phyloP scores from a whole-genome alignment of 139 green algal species.

The Trebouxia sp. region DNA sequence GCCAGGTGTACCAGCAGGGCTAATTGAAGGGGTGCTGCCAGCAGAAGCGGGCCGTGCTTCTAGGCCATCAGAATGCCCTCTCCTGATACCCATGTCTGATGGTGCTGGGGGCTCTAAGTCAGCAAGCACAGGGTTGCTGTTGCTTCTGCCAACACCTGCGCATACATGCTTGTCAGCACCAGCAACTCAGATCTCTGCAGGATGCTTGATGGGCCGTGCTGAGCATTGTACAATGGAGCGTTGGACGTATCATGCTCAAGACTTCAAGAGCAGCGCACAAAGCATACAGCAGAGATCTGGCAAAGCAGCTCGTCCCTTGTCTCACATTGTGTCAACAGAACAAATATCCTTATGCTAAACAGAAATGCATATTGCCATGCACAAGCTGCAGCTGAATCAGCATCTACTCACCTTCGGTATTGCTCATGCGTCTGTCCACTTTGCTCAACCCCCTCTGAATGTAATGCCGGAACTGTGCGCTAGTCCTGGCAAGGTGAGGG shows the following conservation, averaged over 20 bases:
- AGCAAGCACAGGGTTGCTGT: not conserved
- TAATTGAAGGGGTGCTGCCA: not conserved
- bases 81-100: not conserved
- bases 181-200: too few relatives aligned
- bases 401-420: not conserved
- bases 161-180: too few relatives aligned
- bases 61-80: not conserved
- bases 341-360: too few relatives aligned
- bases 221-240: too few relatives aligned
- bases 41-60: not conserved
- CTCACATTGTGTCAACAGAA: too few relatives aligned
- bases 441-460: constrained; percentile 26
- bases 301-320: too few relatives aligned
- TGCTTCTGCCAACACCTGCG: constrained; percentile 3
- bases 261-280: too few relatives aligned
- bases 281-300: too few relatives aligned
- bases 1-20: not conserved
- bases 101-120: not conserved
- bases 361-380: too few relatives aligned
- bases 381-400: not conserved
- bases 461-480: constrained; percentile 18
- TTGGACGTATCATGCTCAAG: too few relatives aligned
- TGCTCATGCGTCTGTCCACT: constrained; percentile 26
- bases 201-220: too few relatives aligned
- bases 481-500: not conserved